These are phyloP conservation scores for Ogataea parapolymorpha DNA, from an alignment of 805 yeast species.

Conservation along the genomic window DNA sequence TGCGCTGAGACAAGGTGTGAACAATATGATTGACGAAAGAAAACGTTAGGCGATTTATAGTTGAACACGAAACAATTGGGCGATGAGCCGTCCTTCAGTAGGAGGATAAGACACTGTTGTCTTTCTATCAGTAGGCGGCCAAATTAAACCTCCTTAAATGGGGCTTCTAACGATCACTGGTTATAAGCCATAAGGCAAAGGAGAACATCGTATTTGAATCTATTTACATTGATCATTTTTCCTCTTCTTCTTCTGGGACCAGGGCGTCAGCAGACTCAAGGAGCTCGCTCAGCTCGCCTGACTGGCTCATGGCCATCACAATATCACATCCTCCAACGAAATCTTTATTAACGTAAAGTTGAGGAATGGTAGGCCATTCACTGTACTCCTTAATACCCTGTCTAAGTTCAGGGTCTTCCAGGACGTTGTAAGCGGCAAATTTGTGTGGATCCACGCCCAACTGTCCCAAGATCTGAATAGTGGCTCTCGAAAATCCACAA, in stretches of 20 bases:
- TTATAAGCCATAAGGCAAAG: slow-evolving; percentile 24
- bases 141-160: slow-evolving; percentile 19
- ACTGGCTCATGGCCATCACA: slow-evolving; percentile 82
- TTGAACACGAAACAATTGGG: not conserved
- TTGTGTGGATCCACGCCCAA: slow-evolving; percentile 96
- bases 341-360: slow-evolving; percentile 84
- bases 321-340: slow-evolving; percentile 98
- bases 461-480: slow-evolving; percentile 89
- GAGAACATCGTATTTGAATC: slow-evolving; percentile 14
- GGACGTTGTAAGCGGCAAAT: slow-evolving; percentile 95
- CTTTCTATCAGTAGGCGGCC: slow-evolving; percentile 10
- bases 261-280: slow-evolving; percentile 76
- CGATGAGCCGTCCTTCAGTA: slow-evolving; percentile 8
- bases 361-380: slow-evolving; percentile 99
- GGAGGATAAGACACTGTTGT: slow-evolving; percentile 8
- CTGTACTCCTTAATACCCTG: slow-evolving; percentile 93
- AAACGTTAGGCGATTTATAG: not conserved
- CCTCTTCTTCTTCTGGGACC: slow-evolving; percentile 71
- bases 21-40: slow-evolving; percentile 25
- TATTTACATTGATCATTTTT: slow-evolving; percentile 7
- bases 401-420: slow-evolving; percentile 92
- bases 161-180: slow-evolving; percentile 14
- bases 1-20: slow-evolving; percentile 29
- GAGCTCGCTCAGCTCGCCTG: slow-evolving; percentile 85
- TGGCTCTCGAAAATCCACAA: slow-evolving; percentile 95